Conservation (phyloP, 2,329 filamentous ascomycete species). For the Verruconis gallopava region DNA sequence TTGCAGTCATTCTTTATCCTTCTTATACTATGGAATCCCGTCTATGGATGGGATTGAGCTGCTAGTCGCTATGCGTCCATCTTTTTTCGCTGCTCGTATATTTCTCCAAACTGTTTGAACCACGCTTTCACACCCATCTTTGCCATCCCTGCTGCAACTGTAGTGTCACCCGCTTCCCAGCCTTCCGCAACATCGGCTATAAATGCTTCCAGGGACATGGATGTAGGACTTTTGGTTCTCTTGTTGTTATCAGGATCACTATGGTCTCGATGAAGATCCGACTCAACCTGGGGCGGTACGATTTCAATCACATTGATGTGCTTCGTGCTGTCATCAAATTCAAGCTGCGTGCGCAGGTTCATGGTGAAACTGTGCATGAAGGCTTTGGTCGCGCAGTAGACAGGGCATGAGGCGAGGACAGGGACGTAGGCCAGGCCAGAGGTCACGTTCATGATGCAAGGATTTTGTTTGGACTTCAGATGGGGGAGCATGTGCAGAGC, state of each 20-base stretch:
- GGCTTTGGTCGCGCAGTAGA: conserved; percentile 48
- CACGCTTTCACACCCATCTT: conserved; percentile 31
- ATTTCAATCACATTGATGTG: conserved; percentile 41
- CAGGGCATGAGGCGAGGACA: conserved; percentile 40
- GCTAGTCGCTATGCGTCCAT: too few relatives aligned
- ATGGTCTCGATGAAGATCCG: conserved; percentile 43
- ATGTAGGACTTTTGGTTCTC: conserved; percentile 36
- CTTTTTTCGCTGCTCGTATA: conserved; percentile 18
- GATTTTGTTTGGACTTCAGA: conserved; percentile 29
- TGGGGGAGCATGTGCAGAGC: conserved; percentile 37
- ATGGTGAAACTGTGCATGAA: conserved; percentile 46
- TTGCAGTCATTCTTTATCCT: too few relatives aligned
- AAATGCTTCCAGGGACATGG: conserved; percentile 41
- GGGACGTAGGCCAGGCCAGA: conserved; percentile 42
- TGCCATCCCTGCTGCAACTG: conserved; percentile 35
- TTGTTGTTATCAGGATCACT: conserved; percentile 46
- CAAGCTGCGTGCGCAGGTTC: conserved; percentile 40
- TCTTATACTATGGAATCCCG: too few relatives aligned
- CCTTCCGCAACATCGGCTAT: conserved; percentile 34
- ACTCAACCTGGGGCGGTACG: conserved; percentile 41
- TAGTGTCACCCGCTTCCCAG: conserved; percentile 36
- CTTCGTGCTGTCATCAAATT: conserved; percentile 17
- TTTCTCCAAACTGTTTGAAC: conserved; percentile 28
- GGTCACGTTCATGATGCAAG: conserved; percentile 41
- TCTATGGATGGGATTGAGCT: too few relatives aligned